Evolutionary conservation across 2,329 filamentous ascomycete genomes (phyloP).

Genomic region (Botrytis cinerea): DNA sequence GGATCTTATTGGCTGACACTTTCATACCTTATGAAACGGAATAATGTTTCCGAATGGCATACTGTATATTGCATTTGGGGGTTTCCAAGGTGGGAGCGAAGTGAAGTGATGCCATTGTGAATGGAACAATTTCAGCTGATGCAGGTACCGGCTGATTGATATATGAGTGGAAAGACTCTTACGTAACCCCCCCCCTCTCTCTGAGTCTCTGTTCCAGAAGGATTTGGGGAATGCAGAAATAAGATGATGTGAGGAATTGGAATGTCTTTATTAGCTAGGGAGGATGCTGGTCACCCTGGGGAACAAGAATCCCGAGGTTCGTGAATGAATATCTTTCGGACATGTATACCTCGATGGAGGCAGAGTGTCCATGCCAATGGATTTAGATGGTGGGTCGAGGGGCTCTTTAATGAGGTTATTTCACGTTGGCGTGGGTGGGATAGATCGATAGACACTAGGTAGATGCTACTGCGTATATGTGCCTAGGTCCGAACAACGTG

Average conservation of each 20-base stretch:
- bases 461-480: not conserved
- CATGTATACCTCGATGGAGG: not conserved
- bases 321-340: not conserved
- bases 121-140: not conserved
- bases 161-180: not conserved
- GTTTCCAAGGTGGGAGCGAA: not conserved
- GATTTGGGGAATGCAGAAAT: conserved; percentile 9
- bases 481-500: not conserved
- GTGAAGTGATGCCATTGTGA: not conserved
- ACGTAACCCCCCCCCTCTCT: not conserved
- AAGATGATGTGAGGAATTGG: not conserved
- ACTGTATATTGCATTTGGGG: not conserved
- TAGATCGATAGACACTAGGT: not conserved
- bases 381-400: not conserved
- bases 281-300: not conserved
- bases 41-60: not conserved
- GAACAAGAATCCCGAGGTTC: not conserved
- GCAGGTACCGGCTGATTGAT: not conserved
- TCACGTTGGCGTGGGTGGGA: not conserved
- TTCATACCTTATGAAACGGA: not conserved
- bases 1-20: not conserved
- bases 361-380: not conserved
- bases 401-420: conserved; percentile 11
- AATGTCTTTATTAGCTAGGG: conserved; percentile 5
- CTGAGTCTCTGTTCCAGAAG: conserved; percentile 7